A percentile compares a stretch with the other conserved stretches of the same genome.
These are phyloP conservation scores for Hypholoma fasciculare DNA, from an alignment of 768 basidiomycete species.

Conservation along the genomic window DNA sequence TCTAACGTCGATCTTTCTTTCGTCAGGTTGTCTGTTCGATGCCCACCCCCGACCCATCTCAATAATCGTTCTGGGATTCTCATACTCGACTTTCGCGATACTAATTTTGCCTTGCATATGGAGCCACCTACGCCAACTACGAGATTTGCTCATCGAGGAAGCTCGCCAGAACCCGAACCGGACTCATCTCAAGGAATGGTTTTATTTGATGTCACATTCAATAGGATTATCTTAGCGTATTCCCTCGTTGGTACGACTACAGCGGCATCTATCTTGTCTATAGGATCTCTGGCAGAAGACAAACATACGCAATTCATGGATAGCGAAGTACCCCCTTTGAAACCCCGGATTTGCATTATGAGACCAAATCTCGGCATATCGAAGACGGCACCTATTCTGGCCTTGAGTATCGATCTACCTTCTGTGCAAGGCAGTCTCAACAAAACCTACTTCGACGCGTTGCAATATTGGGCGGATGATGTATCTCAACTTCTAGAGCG, in stretches of 20 bases:
- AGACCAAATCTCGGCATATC: constrained; percentile 17
- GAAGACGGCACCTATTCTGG: constrained; percentile 19
- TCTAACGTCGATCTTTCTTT: constrained; percentile 44
- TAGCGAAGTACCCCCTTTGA: constrained; percentile 16
- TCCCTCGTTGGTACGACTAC: constrained; percentile 36
- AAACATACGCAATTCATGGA: neutral
- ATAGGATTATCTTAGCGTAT: constrained; percentile 50
- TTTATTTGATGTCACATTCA: constrained; percentile 41
- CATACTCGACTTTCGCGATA: constrained; percentile 59
- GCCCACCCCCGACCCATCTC: constrained; percentile 52
- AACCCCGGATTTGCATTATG: constrained; percentile 35
- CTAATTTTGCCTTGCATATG: constrained; percentile 32
- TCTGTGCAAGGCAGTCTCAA: constrained; percentile 59
- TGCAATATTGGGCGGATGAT: constrained; percentile 92
- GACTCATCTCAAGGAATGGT: constrained; percentile 18
- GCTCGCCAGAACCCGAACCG: neutral
- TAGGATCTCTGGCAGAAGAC: constrained; percentile 41
- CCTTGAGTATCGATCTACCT: constrained; percentile 51
- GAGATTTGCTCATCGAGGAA: constrained; percentile 27
- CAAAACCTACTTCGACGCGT: constrained; percentile 67
- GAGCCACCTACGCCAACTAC: constrained; percentile 11
- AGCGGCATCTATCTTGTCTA: constrained; percentile 48
- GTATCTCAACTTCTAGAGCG: constrained; percentile 68
- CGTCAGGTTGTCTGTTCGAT: constrained; percentile 69
- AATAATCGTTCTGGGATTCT: constrained; percentile 66